Percentiles rank a stretch among this genome's conserved stretches.
Conservation (phyloP, 164 flowering plant genomes). For the Pachysandra terminalis region DNA sequence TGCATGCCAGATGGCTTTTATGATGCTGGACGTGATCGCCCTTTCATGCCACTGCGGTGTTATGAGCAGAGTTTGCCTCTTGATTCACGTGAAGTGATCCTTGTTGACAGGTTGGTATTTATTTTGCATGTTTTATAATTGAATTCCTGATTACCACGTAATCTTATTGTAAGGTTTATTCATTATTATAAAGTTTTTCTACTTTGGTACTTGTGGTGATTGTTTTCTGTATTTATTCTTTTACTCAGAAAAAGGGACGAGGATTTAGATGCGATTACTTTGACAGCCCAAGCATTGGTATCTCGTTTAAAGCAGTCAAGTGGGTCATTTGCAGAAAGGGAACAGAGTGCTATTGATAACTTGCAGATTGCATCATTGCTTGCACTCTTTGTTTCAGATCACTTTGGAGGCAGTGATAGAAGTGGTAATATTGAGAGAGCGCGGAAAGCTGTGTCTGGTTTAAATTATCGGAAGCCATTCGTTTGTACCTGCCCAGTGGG, state of each 20-base stretch:
- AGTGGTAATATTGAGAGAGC: slow-evolving; percentile 43
- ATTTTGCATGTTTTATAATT: too few relatives aligned
- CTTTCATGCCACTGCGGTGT: slow-evolving; percentile 61
- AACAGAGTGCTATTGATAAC: slow-evolving; percentile 30
- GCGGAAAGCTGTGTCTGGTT: slow-evolving; percentile 68
- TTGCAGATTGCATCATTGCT: slow-evolving; percentile 78
- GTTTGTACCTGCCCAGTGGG: slow-evolving; percentile 88
- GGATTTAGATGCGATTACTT: slow-evolving; percentile 60
- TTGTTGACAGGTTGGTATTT: slow-evolving; percentile 69
- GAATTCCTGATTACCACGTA: too few relatives aligned
- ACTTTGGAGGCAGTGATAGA: slow-evolving; percentile 92
- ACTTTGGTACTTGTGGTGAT: not conserved
- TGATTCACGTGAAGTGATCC: slow-evolving; percentile 90
- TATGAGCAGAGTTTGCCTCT: slow-evolving; percentile 58
- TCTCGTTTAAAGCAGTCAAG: slow-evolving; percentile 40
- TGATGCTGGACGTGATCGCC: slow-evolving; percentile 95
- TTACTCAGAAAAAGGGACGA: slow-evolving; percentile 65
- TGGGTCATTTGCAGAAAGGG: slow-evolving; percentile 24
- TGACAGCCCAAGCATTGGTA: slow-evolving; percentile 69
- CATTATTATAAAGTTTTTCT: too few relatives aligned
- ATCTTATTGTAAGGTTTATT: too few relatives aligned
- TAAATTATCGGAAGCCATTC: slow-evolving; percentile 78
- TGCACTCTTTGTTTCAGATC: slow-evolving; percentile 91
- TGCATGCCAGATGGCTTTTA: slow-evolving; percentile 96
- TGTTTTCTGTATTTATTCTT: slow-evolving; percentile 1